Evolutionary conservation across 768 basidiomycete genomes (phyloP), one percentile per base, ranked within the genome.

Genomic region (Fomitopsis pulvina): DNA sequence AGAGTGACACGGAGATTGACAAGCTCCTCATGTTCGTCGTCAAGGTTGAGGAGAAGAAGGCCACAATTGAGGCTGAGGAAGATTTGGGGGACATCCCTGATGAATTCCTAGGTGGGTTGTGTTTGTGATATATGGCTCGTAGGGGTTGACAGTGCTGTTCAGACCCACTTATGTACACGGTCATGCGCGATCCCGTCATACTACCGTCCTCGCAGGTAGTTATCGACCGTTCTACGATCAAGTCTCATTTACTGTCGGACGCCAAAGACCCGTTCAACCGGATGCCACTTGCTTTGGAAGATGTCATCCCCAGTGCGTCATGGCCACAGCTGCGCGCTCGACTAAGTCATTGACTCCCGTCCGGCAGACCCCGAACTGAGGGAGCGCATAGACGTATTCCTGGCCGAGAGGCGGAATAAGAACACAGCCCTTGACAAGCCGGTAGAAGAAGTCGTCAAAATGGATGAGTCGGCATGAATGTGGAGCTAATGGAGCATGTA

Each of bases 241-340:
- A 95, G 60, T 87, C 92, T 1, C 93, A 96, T 65, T 70, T 97
- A 29, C 71, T 99, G 18, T 95, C 92, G 0, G 94, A 96, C 59
- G 68, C 83, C 16, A 89, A 82, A 47, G 96, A 99, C 66, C 96
- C 96, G 1, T 99, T 98, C 78, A 99, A 97, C 67, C 85, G 96
- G 25, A 71, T 75, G 28, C 91, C 95, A 1, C 71, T 96, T 24
- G 66, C 72, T 9, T 80, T 93, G 54, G 87, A 86, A 48, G 87
- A 94, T 10, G 84, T 94, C 12, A 63, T 83, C 51, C 79, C 90
- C 24, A 68, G 93, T 92, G 58, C 56, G 82, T 68, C 11, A 22
- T 30, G 37, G 4, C 18, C 6, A 39, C 14, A 25, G 46, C 27
- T 49, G 16, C 1, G 25, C 9, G 8, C 14, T 44, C 27, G 25